Evolutionary conservation across 2,329 filamentous ascomycete species (phyloP).

Genomic region (Alternaria rosae): DNA sequence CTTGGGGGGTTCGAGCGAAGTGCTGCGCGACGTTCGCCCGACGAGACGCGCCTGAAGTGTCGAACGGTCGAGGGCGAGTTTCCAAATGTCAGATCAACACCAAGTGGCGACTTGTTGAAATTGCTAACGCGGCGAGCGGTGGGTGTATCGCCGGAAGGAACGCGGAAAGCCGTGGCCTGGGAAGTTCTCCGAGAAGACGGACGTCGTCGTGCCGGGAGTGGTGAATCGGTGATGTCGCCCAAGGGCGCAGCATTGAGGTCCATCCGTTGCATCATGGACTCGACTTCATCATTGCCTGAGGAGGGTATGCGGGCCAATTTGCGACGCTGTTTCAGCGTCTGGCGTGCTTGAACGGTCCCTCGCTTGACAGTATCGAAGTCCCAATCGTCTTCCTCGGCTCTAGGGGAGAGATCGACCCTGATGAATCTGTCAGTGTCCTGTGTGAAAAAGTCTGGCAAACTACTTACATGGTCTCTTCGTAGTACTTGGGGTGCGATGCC

Average conservation of each 20-base stretch:
- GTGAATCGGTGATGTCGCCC: constrained; percentile 49
- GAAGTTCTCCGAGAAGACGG: constrained; percentile 48
- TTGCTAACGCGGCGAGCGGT: constrained; percentile 56
- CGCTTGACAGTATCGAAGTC: constrained; percentile 92
- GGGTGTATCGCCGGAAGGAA: constrained; percentile 48
- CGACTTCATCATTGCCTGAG: constrained; percentile 41
- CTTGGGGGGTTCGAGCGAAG: constrained; percentile 40
- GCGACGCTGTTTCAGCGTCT: constrained; percentile 58
- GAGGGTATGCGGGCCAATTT: constrained; percentile 58
- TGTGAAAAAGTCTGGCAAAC: neutral
- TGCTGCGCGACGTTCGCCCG: constrained; percentile 55
- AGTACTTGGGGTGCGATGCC: constrained; percentile 76
- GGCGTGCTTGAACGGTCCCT: constrained; percentile 62
- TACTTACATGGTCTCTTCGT: constrained; percentile 84
- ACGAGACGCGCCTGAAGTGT: constrained; percentile 88
- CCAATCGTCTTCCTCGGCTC: constrained; percentile 83
- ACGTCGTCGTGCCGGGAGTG: constrained; percentile 37
- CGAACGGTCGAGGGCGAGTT: constrained; percentile 92
- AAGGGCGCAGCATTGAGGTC: constrained; percentile 55
- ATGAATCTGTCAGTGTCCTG: constrained; percentile 17
- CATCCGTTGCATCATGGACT: constrained; percentile 51
- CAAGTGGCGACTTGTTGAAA: constrained; percentile 74
- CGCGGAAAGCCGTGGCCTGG: constrained; percentile 48
- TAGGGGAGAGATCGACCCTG: constrained; percentile 70
- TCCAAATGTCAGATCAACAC: constrained; percentile 90